A percentile compares a stretch with the other conserved stretches of the same genome.
These are phyloP conservation scores for Peronospora destructor DNA, from an alignment of 352 stramenopile species.

Conservation along the genomic window DNA sequence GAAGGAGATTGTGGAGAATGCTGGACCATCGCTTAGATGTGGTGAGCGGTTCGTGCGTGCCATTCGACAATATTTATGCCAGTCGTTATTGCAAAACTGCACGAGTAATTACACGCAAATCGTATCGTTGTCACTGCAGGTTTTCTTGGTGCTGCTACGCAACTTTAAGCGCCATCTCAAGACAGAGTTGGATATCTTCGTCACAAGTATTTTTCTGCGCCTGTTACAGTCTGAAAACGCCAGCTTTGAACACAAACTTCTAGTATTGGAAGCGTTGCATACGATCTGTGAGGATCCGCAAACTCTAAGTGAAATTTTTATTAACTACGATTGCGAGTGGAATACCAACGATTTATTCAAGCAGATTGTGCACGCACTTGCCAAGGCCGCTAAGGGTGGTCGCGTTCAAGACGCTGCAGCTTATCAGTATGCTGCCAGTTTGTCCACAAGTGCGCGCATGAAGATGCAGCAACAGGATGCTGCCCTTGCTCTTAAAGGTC, in stretches of 20 bases:
- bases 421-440: slow-evolving; percentile 43
- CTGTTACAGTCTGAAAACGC: slow-evolving; percentile 96
- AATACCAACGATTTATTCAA: slow-evolving; percentile 96
- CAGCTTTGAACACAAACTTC: slow-evolving; percentile 95
- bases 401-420: slow-evolving; percentile 41
- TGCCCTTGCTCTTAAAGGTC: slow-evolving; percentile 66
- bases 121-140: slow-evolving; percentile 93
- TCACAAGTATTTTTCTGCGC: slow-evolving; percentile 97
- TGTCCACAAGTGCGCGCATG: slow-evolving; percentile 51
- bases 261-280: slow-evolving; percentile 96
- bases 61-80: slow-evolving; percentile 93
- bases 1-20: slow-evolving; percentile 94
- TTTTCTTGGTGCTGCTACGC: slow-evolving; percentile 95
- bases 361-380: slow-evolving; percentile 94
- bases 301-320: slow-evolving; percentile 96
- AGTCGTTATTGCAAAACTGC: slow-evolving; percentile 97
- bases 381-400: slow-evolving; percentile 91
- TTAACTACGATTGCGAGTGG: slow-evolving; percentile 99
- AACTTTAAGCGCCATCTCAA: slow-evolving; percentile 94
- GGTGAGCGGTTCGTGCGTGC: slow-evolving; percentile 95
- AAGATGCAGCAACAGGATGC: slow-evolving; percentile 73
- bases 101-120: slow-evolving; percentile 95
- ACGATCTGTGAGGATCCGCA: slow-evolving; percentile 92
- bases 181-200: slow-evolving; percentile 97
- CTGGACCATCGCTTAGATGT: slow-evolving; percentile 90